Conservation (phyloP, 2,329 filamentous ascomycete genomes). For the Xylaria sp. region DNA sequence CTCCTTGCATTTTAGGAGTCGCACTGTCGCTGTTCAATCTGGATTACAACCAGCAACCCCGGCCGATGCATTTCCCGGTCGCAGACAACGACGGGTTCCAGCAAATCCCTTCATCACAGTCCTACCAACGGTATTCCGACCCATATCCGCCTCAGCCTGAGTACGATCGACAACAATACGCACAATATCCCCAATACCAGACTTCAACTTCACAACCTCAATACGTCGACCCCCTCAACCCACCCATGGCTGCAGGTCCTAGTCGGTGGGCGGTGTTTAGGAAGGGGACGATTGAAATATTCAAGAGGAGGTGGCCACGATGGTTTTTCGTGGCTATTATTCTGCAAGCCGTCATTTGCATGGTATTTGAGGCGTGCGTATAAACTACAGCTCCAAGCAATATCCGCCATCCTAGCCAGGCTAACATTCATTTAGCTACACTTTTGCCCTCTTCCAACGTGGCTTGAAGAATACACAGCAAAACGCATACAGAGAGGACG, state of each 20-base stretch:
- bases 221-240: constrained; percentile 41
- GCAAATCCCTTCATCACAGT: constrained; percentile 34
- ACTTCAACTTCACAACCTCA: constrained; percentile 23
- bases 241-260: constrained; percentile 44
- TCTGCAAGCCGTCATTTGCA: constrained; percentile 77
- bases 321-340: constrained; percentile 77
- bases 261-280: constrained; percentile 42
- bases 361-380: constrained; percentile 85
- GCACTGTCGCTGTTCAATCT: constrained; percentile 33
- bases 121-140: constrained; percentile 25
- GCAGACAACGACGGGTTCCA: constrained; percentile 38
- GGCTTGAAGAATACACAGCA: constrained; percentile 50
- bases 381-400: neutral
- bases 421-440: constrained; percentile 64
- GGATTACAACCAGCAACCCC: constrained; percentile 38
- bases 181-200: constrained; percentile 37
- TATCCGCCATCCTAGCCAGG: neutral
- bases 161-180: constrained; percentile 35
- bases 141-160: constrained; percentile 29
- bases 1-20: constrained; percentile 38
- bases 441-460: constrained; percentile 85
- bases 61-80: constrained; percentile 32
- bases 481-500: constrained; percentile 49
- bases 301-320: constrained; percentile 87
- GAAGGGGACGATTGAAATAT: constrained; percentile 69